Percentiles rank a stretch among this genome's conserved stretches.
These are phyloP conservation scores for Phyllosticta capitalensis DNA, from an alignment of 2,329 filamentous ascomycete genomes.

Conservation along the genomic window DNA sequence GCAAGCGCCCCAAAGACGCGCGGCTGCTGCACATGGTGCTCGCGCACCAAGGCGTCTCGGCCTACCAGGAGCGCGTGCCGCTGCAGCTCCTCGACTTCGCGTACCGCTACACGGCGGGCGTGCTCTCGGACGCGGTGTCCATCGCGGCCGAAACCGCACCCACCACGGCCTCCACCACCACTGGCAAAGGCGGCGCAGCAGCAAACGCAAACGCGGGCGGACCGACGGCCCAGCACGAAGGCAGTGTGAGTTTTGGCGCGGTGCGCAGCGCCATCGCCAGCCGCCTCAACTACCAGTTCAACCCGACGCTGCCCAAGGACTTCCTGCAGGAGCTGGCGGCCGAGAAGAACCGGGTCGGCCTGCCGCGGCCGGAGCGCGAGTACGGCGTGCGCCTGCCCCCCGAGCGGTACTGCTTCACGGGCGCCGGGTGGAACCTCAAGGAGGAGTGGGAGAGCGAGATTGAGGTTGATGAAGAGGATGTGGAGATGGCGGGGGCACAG, in stretches of 20 bases:
- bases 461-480: constrained; percentile 32
- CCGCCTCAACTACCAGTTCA: constrained; percentile 60
- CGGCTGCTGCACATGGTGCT: constrained; percentile 73
- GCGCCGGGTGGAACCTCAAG: constrained; percentile 46
- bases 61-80: constrained; percentile 74
- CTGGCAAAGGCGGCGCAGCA: constrained; percentile 9
- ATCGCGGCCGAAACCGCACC: constrained; percentile 13
- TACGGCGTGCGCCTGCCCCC: constrained; percentile 51
- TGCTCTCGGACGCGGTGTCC: constrained; percentile 60
- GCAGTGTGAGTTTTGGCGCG: constrained; percentile 53
- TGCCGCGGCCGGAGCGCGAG: constrained; percentile 48
- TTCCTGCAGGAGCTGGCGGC: constrained; percentile 66
- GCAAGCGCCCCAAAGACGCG: constrained; percentile 61
- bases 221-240: constrained; percentile 29
- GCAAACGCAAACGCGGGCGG: constrained; percentile 23
- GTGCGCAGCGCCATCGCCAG: constrained; percentile 64
- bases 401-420: constrained; percentile 53
- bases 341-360: constrained; percentile 56
- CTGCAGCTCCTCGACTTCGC: constrained; percentile 77
- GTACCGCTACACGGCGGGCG: constrained; percentile 66
- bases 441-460: constrained; percentile 50
- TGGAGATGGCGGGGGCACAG: constrained; percentile 14
- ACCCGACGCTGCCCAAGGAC: constrained; percentile 57
- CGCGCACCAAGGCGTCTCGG: constrained; percentile 65
- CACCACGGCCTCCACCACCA: constrained; percentile 6